Base-by-base conservation (phyloP, 768 basidiomycete species). In the Leccinum pellstonianum region DNA sequence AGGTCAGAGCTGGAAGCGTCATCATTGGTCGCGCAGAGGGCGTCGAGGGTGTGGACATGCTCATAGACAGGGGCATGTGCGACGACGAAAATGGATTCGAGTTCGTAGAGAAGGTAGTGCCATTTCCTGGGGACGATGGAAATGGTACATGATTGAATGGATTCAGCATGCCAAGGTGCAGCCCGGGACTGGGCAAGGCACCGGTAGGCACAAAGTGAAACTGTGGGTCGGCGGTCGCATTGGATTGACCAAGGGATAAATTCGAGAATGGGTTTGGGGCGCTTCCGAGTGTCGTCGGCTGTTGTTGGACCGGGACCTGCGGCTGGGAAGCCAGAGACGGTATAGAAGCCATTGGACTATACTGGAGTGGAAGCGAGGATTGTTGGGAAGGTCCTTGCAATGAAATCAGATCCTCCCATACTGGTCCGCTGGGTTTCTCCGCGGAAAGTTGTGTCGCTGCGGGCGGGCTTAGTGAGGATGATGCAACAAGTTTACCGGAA, bases 381-480 rank as follows among this genome's bases (percentile, higher is more conserved):
- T 72, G 67, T 33, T 68, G 64, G 14, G 73, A 58, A n/a, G 78
- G 73, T 15, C 57, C 67, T 59, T 81, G 82, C 29, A 83, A 73
- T 47, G 80, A 79, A 60, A 82, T 68, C 14, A 87, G 73, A 66
- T 87, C 86, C 37, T 80, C 77, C 86, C 85, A 86, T n/a, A 84
- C 79, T 52, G 76, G 76, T n/a, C 71, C 65, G n/a, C 57, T 23
- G 23, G 66, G 65, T 33, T 67, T 64, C 54, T 58, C 62, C 29
- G 55, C 56, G 19, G 67, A 60, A 55, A 66, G 61, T 29, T 56
- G 67, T 15, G 38, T 35, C 23, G 15, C 21, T 4, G n/a, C n/a
- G 14, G 64, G 33, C 52, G 41, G 62, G 53, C 23, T 60, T 15
- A 52, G 33, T 8, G 62, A 58, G n/a, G 43, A 50, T 23, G n/a